phyloP scores from a whole-genome alignment of 345 rosid genomes.

The Garcia nutans region DNA sequence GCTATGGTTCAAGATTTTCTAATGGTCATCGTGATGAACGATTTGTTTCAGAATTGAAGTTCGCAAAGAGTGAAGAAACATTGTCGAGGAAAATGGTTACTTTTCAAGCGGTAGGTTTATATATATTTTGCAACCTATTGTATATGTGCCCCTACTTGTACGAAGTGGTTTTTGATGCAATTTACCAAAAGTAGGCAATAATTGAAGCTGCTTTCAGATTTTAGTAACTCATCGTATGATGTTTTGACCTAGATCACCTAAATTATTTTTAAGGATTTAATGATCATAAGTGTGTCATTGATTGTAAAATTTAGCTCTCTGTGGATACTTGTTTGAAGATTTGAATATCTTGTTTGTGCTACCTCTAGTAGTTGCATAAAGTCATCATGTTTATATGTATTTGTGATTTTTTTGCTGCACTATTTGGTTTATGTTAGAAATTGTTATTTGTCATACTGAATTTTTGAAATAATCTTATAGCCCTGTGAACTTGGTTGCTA shows the following conservation, averaged over 20 bases:
- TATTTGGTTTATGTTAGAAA: not conserved
- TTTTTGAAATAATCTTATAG: conserved; percentile 37
- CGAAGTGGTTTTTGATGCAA: not conserved
- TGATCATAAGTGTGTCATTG: not conserved
- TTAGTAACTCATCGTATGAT: not conserved
- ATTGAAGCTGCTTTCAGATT: not conserved
- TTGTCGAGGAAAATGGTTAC: conserved; percentile 72
- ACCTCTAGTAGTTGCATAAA: not conserved
- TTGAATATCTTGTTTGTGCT: not conserved
- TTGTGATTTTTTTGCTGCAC: not conserved
- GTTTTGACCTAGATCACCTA: not conserved
- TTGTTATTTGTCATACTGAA: not conserved
- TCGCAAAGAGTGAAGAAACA: conserved; percentile 83
- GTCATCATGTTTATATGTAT: not conserved
- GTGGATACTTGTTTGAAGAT: no score
- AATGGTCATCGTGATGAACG: conserved; percentile 85
- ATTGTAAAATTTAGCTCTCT: not conserved
- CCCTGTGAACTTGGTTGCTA: conserved; percentile 89
- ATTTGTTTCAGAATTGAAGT: conserved; percentile 83
- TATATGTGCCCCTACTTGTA: not conserved
- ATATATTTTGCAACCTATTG: not conserved
- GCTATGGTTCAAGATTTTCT: conserved; percentile 60
- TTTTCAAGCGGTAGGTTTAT: conserved; percentile 74
- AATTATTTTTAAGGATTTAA: not conserved
- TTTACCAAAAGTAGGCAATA: not conserved